Conservation (phyloP, 2,329 filamentous ascomycete genomes). For the Nigrograna mackinnonii region DNA sequence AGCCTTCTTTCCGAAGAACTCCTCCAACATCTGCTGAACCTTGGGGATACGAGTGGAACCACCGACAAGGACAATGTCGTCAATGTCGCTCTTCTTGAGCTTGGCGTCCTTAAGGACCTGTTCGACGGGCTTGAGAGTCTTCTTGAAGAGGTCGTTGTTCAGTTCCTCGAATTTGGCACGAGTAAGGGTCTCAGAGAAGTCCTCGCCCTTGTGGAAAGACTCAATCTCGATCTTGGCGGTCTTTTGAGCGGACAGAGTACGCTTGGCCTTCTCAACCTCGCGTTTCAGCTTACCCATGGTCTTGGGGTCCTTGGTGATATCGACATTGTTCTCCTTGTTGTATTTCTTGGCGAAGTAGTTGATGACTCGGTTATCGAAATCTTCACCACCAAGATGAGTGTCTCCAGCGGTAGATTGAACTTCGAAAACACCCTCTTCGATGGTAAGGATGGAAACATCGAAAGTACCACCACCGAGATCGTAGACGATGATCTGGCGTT, state of each 20-base stretch:
- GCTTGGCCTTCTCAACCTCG: slow-evolving; percentile 99
- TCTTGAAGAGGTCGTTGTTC: slow-evolving; percentile 99
- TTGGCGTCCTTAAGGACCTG: slow-evolving; percentile 98
- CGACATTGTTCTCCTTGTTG: slow-evolving; percentile 85
- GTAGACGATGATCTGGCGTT: slow-evolving; percentile 46
- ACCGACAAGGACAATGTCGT: slow-evolving; percentile 97
- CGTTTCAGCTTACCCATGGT: slow-evolving; percentile 99
- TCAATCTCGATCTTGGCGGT: slow-evolving; percentile 95
- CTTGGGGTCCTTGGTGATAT: slow-evolving; percentile 93
- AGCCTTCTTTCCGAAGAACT: slow-evolving; percentile 97
- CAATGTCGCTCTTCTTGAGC: slow-evolving; percentile 91
- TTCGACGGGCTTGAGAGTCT: slow-evolving; percentile 97
- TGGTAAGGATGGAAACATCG: slow-evolving; percentile 71
- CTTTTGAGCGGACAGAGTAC: slow-evolving; percentile 90
- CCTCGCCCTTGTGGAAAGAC: slow-evolving; percentile 92
- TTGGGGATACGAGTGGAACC: slow-evolving; percentile 99
- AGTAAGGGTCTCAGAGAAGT: slow-evolving; percentile 97
- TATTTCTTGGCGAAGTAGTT: slow-evolving; percentile 95
- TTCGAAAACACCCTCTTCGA: slow-evolving; percentile 92
- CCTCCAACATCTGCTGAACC: slow-evolving; percentile 91
- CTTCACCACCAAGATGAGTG: slow-evolving; percentile 96
- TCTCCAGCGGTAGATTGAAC: slow-evolving; percentile 94
- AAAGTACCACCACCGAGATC: slow-evolving; percentile 49
- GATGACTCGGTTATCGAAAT: slow-evolving; percentile 98
- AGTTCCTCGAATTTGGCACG: slow-evolving; percentile 99